Conservation (phyloP, 306 rosid species). For the Cicer chorassanicum region DNA sequence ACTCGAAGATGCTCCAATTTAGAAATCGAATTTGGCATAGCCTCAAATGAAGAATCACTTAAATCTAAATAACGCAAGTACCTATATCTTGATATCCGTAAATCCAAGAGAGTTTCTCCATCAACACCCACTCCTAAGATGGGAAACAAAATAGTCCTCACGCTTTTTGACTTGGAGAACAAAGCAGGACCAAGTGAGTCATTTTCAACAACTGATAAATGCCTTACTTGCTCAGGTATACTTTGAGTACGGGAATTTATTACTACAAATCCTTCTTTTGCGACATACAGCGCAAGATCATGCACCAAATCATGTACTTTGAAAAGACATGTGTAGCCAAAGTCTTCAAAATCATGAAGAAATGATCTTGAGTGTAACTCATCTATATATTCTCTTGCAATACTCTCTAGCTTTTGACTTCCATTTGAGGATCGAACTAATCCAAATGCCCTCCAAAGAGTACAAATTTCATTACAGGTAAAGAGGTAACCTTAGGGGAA, state of each 20-base stretch:
- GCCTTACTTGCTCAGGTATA: background rate
- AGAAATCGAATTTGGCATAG: background rate
- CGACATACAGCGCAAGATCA: constrained; percentile 32
- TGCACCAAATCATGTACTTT: constrained; percentile 45
- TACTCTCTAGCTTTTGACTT: background rate
- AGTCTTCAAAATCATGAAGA: constrained; percentile 35
- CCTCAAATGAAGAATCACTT: constrained; percentile 6
- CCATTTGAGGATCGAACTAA: background rate
- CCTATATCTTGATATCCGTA: background rate
- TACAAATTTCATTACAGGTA: background rate
- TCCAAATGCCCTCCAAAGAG: background rate
- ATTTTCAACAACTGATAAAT: constrained; percentile 11
- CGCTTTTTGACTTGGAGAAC: background rate
- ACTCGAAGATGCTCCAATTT: background rate
- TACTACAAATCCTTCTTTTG: background rate
- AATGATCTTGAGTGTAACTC: constrained; percentile 43
- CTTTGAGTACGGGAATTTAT: background rate
- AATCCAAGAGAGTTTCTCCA: background rate
- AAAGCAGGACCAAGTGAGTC: background rate
- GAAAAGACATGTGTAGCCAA: background rate
- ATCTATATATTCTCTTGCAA: background rate
- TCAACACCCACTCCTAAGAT: background rate
- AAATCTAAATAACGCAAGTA: background rate
- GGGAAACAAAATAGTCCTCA: constrained; percentile 6
- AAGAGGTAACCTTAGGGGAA: background rate